Percentiles rank a stretch among this genome's conserved stretches.
phyloP scores from a whole-genome alignment of 768 basidiomycete species.

The Lentinula sp. region DNA sequence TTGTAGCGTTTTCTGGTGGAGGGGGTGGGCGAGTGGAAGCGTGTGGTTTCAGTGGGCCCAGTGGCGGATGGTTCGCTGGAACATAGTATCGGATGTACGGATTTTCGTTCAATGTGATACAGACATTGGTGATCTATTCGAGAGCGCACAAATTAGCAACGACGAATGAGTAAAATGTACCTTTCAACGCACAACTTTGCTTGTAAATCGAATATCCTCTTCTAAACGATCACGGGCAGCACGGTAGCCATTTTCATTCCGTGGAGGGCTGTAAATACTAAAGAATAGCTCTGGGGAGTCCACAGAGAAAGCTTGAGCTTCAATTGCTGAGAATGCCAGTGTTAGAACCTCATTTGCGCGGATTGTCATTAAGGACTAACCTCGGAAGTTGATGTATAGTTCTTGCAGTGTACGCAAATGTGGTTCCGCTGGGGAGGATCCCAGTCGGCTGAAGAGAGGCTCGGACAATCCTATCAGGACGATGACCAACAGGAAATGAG shows the following conservation, averaged over 20 bases:
- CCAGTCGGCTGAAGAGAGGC: slow-evolving; percentile 66
- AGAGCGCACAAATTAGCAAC: not conserved
- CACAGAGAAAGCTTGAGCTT: slow-evolving; percentile 81
- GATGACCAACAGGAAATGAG: not conserved
- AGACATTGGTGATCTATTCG: slow-evolving; percentile 76
- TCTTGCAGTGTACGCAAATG: slow-evolving; percentile 77
- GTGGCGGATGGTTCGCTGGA: slow-evolving; percentile 73
- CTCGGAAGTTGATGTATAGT: slow-evolving; percentile 89
- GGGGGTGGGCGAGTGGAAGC: slow-evolving; percentile 59
- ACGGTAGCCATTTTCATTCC: slow-evolving; percentile 60
- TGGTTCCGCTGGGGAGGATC: slow-evolving; percentile 70
- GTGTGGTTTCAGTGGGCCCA: slow-evolving; percentile 76
- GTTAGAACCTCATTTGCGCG: slow-evolving; percentile 1
- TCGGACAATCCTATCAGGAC: slow-evolving; percentile 63
- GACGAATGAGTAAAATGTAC: not conserved
- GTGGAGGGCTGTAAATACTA: slow-evolving; percentile 82
- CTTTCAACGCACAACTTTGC: slow-evolving; percentile 51
- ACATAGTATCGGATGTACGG: slow-evolving; percentile 92
- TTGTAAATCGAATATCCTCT: slow-evolving; percentile 77
- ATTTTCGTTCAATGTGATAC: slow-evolving; percentile 86
- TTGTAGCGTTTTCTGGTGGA: slow-evolving; percentile 53
- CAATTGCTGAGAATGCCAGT: slow-evolving; percentile 50
- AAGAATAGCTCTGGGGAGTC: slow-evolving; percentile 79
- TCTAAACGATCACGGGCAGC: slow-evolving; percentile 71
- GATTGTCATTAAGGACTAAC: slow-evolving; percentile 37